Base-by-base conservation (phyloP, 345 rosid species). In the Pugionium dolabratum region DNA sequence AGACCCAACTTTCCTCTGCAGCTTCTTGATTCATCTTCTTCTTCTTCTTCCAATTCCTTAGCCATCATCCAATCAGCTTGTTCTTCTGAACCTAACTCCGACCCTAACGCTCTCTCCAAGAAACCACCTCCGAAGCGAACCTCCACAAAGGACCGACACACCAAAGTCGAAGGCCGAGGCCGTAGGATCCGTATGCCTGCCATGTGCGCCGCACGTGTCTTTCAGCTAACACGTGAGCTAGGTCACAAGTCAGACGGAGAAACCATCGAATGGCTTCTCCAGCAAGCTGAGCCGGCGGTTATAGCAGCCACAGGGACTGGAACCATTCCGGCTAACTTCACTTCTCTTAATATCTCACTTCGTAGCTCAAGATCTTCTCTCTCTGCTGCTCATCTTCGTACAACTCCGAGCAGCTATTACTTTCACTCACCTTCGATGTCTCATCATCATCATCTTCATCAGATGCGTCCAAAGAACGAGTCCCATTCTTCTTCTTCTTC, bases 161-260 rank as follows among this genome's bases (percentile, higher is more conserved):
- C 97, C 69, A 90, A 90, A 76, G 97, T 90, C 7, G 95, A 90
- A n/a, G 97, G 97, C 40, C 95, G 97, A 0, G 97, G 97, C 40
- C 90, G 97, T 45, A 82, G 97, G 81, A 90, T 90, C 85, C 91
- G 97, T 47, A 91, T 91, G 95, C 97, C 97, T 0, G 96, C 96
- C 33, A 74, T 87, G 46, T 91, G 97, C 48, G 97, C 97, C 0
- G 97, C 96, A 29, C 80, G 97, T 82, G 95, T 91, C 56, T 91
- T 91, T 69, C 97, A 91, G 81, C 82, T 91, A 39, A 91, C 97
- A 18, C 79, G 93, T 45, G 96, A 91, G 64, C 95, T 90, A 1
- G 97, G 61, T 32, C 92, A 90, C 66, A 87, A 90, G 18, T 18
- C 18, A 18, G 18, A 18, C 18, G 18, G 18, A 0, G 18, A 18